phyloP scores from a whole-genome alignment of 176 grass and related monocot genomes.

The Stipa capillata region DNA sequence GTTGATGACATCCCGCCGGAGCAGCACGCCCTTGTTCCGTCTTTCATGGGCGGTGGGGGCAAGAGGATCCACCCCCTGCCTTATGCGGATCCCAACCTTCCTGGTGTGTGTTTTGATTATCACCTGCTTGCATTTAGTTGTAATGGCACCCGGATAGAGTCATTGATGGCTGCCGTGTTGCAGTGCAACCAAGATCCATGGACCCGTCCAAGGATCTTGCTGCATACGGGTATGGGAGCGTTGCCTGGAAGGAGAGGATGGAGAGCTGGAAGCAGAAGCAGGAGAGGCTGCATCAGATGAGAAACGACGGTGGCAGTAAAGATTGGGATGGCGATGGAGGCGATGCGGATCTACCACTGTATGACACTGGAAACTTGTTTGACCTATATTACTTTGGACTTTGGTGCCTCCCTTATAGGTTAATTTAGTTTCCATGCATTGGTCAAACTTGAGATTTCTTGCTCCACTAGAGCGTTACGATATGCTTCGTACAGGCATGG shows the following conservation, averaged over 20 bases:
- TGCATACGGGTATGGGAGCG: constrained; percentile 76
- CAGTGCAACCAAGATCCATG: constrained; percentile 83
- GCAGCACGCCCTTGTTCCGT: constrained; percentile 73
- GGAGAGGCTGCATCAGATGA: constrained; percentile 50
- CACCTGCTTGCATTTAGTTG: not conserved
- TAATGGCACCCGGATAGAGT: too few species aligned
- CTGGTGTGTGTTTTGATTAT: constrained; percentile 25
- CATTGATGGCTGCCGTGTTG: not conserved
- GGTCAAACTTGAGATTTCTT: not conserved
- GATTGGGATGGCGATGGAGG: constrained; percentile 55
- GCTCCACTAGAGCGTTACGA: not conserved
- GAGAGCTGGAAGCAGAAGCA: constrained; percentile 90
- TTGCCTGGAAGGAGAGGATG: constrained; percentile 90
- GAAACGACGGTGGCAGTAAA: constrained; percentile 44
- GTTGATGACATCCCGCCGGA: constrained; percentile 80
- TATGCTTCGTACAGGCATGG: not conserved
- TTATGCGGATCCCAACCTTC: constrained; percentile 54
- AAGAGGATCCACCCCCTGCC: constrained; percentile 86
- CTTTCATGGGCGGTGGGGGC: constrained; percentile 64
- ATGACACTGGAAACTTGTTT: constrained; percentile 15
- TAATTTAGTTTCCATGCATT: not conserved
- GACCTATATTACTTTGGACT: not conserved
- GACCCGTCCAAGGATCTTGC: constrained; percentile 79
- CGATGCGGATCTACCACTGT: constrained; percentile 78
- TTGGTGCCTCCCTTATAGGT: too few species aligned